A percentile compares a stretch with the other conserved stretches of the same genome.
Conservation (phyloP, 2,329 filamentous ascomycete species). For the Neophaeococcomyces mojaviensis region DNA sequence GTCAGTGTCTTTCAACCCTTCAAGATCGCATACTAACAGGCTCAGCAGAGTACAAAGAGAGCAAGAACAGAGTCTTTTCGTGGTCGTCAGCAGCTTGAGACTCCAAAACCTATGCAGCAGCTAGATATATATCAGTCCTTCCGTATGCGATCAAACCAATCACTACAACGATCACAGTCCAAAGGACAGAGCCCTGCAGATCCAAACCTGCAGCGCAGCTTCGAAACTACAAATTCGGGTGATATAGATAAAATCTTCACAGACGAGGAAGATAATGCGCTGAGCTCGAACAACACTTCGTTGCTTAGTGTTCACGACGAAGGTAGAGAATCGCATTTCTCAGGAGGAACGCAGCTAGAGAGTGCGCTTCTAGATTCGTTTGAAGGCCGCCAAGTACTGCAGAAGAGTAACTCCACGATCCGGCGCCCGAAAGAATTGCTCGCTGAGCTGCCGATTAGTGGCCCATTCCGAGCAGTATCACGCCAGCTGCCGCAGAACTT, state of each 20-base stretch:
- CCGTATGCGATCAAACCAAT: neutral
- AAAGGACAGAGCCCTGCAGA: no score
- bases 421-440: slow-evolving; percentile 17
- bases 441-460: slow-evolving; percentile 25
- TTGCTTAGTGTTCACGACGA: neutral
- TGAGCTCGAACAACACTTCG: slow-evolving; percentile 5
- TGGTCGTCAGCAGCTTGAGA: no score
- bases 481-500: slow-evolving; percentile 15
- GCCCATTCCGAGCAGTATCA: slow-evolving; percentile 29
- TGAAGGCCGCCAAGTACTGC: neutral
- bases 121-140: no score
- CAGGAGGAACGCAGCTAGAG: slow-evolving; percentile 11
- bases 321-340: neutral
- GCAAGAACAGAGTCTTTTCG: neutral
- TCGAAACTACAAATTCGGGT: slow-evolving; percentile 1
- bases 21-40: neutral
- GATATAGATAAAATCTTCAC: neutral
- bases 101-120: no score
- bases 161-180: neutral
- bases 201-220: neutral
- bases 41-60: neutral
- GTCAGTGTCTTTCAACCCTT: no score
- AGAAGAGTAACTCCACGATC: neutral
- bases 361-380: slow-evolving; percentile 1
- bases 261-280: neutral